Base-by-base conservation (phyloP, 495 filamentous ascomycete genomes). In the Thozetella sp. region DNA sequence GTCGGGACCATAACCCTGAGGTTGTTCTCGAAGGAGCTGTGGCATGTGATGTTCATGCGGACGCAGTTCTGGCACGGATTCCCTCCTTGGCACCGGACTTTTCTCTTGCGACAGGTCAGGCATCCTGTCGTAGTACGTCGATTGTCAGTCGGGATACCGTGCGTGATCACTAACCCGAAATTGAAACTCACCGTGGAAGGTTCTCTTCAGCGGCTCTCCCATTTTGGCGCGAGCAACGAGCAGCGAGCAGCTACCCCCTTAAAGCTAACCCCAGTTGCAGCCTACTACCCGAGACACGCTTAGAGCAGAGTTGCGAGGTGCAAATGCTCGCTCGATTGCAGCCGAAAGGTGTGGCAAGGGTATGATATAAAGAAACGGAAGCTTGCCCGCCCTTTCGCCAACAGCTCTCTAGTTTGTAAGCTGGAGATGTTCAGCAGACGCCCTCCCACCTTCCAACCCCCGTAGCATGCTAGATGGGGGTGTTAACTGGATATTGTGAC, bases 51-150 rank as follows among this genome's bases (percentile, higher is more conserved):
- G 46, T 69, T 68, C 64, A 75, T 72, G 20, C 69, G 65, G 3
- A 59, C 58, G 34, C 72, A 74, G 54, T 73, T 67, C 22, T 66
- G 66, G 53, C 72, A 75, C 13, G 72, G 72, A 9, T 58, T 64
- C 1, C 71, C 69, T 30, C 71, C 70, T 11, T 53, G 69, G 43
- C 72, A 72, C 24, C 72, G 69, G n/a, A 75, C 69, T 25, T 70
- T 73, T 55, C 71, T 63, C 60, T 70, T 71, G 37, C 71, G 69
- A 40, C 72, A 75, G 51, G 71, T 75, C 59, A 75, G 55, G 57
- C 72, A 72, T 22, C 72, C 72, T 72, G 25, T 22, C 34, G 2
- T 15, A 34, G 37, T 51, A 24, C 22, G 51, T 46, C 20, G 48
- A 19, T n/a, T 17, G 24, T 23, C 27, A 22, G 25, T 56, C 22